Evolutionary conservation across 805 yeast species (phyloP), one percentile per base, ranked within the genome.

Genomic region (Candida arabinofermentans): DNA sequence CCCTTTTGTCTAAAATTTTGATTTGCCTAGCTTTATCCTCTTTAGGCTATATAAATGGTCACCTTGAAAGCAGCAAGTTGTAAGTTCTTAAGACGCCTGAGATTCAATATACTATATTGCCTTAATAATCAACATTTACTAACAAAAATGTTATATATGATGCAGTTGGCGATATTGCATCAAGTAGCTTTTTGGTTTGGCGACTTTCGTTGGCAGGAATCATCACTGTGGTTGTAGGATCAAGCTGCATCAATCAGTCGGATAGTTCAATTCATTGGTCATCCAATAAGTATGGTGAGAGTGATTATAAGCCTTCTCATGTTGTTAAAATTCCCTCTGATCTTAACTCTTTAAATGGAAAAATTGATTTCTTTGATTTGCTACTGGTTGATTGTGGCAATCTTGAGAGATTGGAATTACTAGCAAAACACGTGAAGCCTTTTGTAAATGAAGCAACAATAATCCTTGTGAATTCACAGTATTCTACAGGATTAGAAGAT

Each of bases 91-190:
- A 12, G 9, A 14, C 14, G 27, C 8, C 27, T 12, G 12, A 10
- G 22, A 14, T 30, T n/a, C 13, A 4, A 16, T 34, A 12, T 13
- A 9, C 26, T 13, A 13, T 9, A 10, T 13, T 5, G 32, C 19
- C 13, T 16, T 29, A 36, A 36, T 17, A 10, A 13, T 16, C 18
- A 29, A n/a, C 14, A 22, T 27, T 27, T 14, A 36, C 39, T 19
- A 16, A 3, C 19, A 8, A 17, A 7, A 13, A n/a, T n/a, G n/a
- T n/a, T 22, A 8, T 14, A 3, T 22, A 6, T 8, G 24, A 6
- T 34, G 5, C 19, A 61, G 65, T 57, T 42, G 66, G 66, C 3
- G 62, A 61, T 37, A 34, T 61, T 5, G 55, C 65, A 2, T 47
- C 58, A 13, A 53, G 64, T 29, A 39, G 53, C 21, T 60, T 56